A percentile compares a stretch with the other conserved stretches of the same genome.
Evolutionary conservation across 2,329 filamentous ascomycete genomes (phyloP).

Genomic region (Xylariaceae sp.): DNA sequence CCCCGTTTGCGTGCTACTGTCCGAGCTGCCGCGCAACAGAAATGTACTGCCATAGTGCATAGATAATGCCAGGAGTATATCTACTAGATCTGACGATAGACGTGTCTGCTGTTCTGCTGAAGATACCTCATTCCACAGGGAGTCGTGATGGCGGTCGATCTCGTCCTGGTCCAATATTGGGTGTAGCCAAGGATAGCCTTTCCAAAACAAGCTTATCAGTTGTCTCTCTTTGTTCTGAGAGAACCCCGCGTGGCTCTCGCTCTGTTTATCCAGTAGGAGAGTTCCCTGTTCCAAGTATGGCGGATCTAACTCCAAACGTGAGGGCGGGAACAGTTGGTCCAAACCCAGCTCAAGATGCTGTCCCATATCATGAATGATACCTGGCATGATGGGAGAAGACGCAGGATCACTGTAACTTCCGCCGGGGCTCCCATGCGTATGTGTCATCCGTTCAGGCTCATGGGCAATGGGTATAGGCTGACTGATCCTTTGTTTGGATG

Average conservation of each 20-base stretch:
- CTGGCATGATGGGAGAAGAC: neutral
- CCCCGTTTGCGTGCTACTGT: neutral
- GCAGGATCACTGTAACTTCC: neutral
- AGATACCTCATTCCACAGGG: conserved; percentile 7
- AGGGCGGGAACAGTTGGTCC: too few relatives aligned
- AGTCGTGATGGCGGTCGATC: conserved; percentile 8
- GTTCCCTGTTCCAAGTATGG: conserved; percentile 1
- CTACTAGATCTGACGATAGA: conserved; percentile 4
- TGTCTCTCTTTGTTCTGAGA: conserved; percentile 10
- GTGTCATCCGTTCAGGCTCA: neutral
- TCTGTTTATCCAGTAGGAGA: neutral
- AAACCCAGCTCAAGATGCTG: neutral
- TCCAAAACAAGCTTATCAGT: conserved; percentile 12
- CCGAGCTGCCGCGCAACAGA: conserved; percentile 10
- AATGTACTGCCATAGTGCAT: conserved; percentile 15
- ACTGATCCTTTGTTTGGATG: too few relatives aligned
- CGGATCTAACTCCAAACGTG: too few relatives aligned
- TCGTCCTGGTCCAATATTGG: conserved; percentile 8
- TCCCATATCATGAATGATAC: neutral
- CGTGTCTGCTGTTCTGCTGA: conserved; percentile 2
- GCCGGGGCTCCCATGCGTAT: neutral
- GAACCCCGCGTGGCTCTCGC: conserved; percentile 6
- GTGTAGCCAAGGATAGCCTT: conserved; percentile 5
- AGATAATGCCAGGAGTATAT: conserved; percentile 14
- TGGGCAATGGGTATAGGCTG: too few relatives aligned